Base-by-base conservation (phyloP, 495 filamentous ascomycete species). In the Amphirosellinia nigrospora region DNA sequence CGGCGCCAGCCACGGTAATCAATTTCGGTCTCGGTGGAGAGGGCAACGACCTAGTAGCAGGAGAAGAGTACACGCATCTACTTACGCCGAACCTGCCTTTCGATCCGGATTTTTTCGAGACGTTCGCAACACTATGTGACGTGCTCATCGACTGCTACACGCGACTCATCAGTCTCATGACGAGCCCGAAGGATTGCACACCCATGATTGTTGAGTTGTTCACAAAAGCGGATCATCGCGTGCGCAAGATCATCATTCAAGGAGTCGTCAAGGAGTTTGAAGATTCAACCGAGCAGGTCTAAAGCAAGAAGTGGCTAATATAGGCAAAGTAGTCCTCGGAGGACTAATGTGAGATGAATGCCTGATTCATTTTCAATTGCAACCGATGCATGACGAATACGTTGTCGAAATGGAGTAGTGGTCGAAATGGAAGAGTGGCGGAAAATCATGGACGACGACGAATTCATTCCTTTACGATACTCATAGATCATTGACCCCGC, bases 31-130 rank as follows among this genome's bases (percentile, higher is more conserved):
- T 76, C 8, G 76, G 82, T 64, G 72, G 78, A 75, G 56, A 78
- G 71, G 66, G 85, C 79, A 74, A 82, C 79, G 86, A 88, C 43
- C 77, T 88, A 10, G 66, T 88, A 3, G 85, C 86, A 0, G 87
- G 92, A 19, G 95, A 97, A 78, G 91, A 94, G 74, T 99, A 98
- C 72, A 89, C 89, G 0, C 90, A 94, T 79, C 88, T 99, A 7
- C 83, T 96, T 1, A 98, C 94, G 5, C 96, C 96, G 0, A 90
- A 90, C n/a, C 82, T 98, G 61, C 96, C 96, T 0, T 99, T 99
- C 75, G 96, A 98, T 60, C 95, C 95, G 11, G 96, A 99, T 79
- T 99, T 97, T 76, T 96, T 94, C 78, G 93, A 97, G 81, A 96
- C 93, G 0, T 98, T 98, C 79, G 91, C 94, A n/a, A 98, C 96